Base-by-base conservation (phyloP, 2,329 filamentous ascomycete genomes). In the Chaetomium globosum region DNA sequence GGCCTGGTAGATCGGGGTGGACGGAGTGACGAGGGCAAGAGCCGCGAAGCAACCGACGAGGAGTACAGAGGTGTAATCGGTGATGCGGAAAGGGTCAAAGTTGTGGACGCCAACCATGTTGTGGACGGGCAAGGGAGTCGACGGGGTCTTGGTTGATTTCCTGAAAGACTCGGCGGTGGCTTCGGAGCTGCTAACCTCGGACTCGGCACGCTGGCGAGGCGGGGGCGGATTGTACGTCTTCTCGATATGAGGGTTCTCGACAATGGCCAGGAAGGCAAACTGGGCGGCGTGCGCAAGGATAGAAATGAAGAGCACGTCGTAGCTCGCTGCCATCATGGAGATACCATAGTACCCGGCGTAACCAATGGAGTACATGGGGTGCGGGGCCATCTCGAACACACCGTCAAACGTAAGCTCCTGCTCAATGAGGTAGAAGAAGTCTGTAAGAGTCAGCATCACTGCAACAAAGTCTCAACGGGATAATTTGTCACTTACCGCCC, bases 301-400 rank as follows among this genome's bases (percentile, higher is more conserved):
- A 64, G 95, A 98, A 77, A 98, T 97, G 82, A 96, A 93, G 58
- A 99, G 85, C 65, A 99, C 94, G 74, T 94, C 93, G 80, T 98
- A 98, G 82, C 95, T 99, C 68, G 94, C 94, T 55, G 93, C 93
- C 89, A 99, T 96, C 81, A 97, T 89, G 66, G 94, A 97, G 75
- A 98, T 97, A 72, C 95, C 95, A 76, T 99, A 99, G 81, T 96
- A 99, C 55, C 95, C 95, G 60, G 92, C 93, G 78, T 99, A 99
- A 48, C 95, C 95, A 73, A 98, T 94, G 63, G 93, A 97, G 80
- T 98, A 98, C 94, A 98, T 98, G 69, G 94, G 94, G 76, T 98
- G 95, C 36, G 95, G 95, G 23, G 95, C 95, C 89, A 99, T 96
- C 80, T 99, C 95, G 76, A 98, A 99, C 68, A 99, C 95, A 64